Percentiles rank a stretch among this genome's conserved stretches.
Conservation (phyloP, 768 basidiomycete species). For the Suillus americanus region DNA sequence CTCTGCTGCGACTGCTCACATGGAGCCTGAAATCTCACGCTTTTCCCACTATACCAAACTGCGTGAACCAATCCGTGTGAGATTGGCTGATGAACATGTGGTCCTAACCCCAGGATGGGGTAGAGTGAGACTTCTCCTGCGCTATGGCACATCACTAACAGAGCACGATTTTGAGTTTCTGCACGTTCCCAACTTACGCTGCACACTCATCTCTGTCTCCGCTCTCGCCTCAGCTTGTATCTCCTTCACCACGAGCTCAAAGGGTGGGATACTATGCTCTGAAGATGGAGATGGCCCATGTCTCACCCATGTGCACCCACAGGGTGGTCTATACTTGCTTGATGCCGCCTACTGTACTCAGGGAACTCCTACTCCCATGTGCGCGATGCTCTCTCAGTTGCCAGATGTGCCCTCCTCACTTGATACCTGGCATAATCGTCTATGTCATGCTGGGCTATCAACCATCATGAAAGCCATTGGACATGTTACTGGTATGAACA, state of each 20-base stretch:
- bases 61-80: not conserved
- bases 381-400: too few relatives aligned
- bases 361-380: too few relatives aligned
- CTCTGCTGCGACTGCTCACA: not conserved
- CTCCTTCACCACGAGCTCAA: not conserved
- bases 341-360: not conserved
- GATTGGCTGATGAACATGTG: not conserved
- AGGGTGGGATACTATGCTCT: not conserved
- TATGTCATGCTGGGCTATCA: too few relatives aligned
- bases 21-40: not conserved
- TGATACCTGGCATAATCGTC: too few relatives aligned
- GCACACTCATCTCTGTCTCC: not conserved
- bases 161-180: not conserved
- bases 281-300: accelerated
- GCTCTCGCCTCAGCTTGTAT: not conserved
- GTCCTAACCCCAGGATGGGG: not conserved
- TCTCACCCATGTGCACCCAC: not conserved
- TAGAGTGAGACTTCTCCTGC: not conserved
- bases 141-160: not conserved
- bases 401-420: too few relatives aligned
- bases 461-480: too few relatives aligned
- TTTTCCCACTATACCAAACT: not conserved
- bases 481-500: too few relatives aligned
- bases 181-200: not conserved
- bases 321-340: not conserved